Percentiles rank a stretch among this genome's conserved stretches.
Conservation (phyloP, 1,284 basidiomycete genomes). For the Grifola frondosa region DNA sequence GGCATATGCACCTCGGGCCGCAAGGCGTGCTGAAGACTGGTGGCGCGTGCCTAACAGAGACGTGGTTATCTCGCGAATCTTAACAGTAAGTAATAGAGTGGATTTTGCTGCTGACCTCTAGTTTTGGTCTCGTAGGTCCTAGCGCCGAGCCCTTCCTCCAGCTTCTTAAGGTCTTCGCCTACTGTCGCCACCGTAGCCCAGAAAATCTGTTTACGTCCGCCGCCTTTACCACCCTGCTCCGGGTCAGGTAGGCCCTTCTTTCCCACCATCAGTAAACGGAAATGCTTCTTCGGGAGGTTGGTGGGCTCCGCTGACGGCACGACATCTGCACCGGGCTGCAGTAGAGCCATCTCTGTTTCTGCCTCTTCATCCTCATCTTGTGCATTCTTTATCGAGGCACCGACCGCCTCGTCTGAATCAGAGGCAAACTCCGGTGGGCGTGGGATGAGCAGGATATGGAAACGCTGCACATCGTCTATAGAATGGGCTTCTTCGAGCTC, state of each 20-base stretch:
- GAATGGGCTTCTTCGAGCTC: constrained; percentile 53
- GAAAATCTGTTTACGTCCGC: constrained; percentile 47
- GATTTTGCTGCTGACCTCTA: constrained; percentile 41
- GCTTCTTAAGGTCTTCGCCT: constrained; percentile 48
- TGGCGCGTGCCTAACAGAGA: constrained; percentile 51
- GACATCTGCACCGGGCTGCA: constrained; percentile 45
- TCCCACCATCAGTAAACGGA: constrained; percentile 56
- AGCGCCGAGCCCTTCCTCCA: constrained; percentile 52
- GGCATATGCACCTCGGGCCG: constrained; percentile 61
- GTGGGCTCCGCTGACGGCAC: constrained; percentile 43
- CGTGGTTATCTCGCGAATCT: no score
- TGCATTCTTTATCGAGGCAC: constrained; percentile 21
- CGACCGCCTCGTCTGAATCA: constrained; percentile 10
- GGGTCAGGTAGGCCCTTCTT: constrained; percentile 65
- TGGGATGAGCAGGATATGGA: constrained; percentile 63
- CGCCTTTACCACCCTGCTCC: constrained; percentile 36
- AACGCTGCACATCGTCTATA: constrained; percentile 59
- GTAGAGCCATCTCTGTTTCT: constrained; percentile 45
- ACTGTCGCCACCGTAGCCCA: constrained; percentile 56
- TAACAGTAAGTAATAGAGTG: neutral
- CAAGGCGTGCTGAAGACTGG: constrained; percentile 54
- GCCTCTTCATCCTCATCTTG: constrained; percentile 27
- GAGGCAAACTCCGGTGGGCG: constrained; percentile 44
- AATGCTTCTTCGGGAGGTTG: constrained; percentile 42
- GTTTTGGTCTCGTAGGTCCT: constrained; percentile 69